Evolutionary conservation across 2,329 filamentous ascomycete species (phyloP), one percentile per base, ranked within the genome.

Genomic region (Penicillium glabrum): DNA sequence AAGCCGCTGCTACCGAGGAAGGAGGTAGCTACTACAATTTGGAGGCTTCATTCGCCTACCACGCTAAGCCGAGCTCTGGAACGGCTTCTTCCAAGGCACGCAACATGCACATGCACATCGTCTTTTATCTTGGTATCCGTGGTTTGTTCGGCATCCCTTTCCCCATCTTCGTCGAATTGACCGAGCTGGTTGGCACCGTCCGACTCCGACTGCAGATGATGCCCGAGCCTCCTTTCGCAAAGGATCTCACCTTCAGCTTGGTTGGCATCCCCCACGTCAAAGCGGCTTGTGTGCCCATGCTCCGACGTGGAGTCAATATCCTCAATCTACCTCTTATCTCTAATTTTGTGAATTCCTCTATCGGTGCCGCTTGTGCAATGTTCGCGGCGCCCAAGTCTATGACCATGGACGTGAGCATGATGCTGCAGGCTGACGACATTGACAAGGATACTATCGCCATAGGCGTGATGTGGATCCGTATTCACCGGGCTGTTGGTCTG

Each of bases 81-180:
- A 84, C 87, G 47, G 83, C 91, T 14, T 89, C 90, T 2, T 89
- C 90, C 46, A 95, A 93, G 74, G 91, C 92, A 6, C 86, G 89
- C 64, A 98, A 97, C 72, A 96, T 97, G 91, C 93, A 96, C 68
- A 96, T 97, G 91, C 89, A 96, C 67, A 77, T 98, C 14, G 86
- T 97, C 9, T 98, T 99, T 73, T 98, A 97, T 63, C 83, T 98
- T 1, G 95, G 95, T 56, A 80, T 96, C 69, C 91, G 90, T 69
- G 93, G 93, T 0, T 80, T 97, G 5, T 95, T 97, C 64, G 93
- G 93, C 27, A 87, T 96, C 0, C 92, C 92, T 0, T 80, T 96
- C 21, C 92, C 91, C 0, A 89, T 96, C 48, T 96, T 89, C 70
- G 91, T 96, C 54, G 93, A 97, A 74, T 80, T 98, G n/a, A 87